Conservation (phyloP, 148 eudicot genomes). For the Diospyros kaki region DNA sequence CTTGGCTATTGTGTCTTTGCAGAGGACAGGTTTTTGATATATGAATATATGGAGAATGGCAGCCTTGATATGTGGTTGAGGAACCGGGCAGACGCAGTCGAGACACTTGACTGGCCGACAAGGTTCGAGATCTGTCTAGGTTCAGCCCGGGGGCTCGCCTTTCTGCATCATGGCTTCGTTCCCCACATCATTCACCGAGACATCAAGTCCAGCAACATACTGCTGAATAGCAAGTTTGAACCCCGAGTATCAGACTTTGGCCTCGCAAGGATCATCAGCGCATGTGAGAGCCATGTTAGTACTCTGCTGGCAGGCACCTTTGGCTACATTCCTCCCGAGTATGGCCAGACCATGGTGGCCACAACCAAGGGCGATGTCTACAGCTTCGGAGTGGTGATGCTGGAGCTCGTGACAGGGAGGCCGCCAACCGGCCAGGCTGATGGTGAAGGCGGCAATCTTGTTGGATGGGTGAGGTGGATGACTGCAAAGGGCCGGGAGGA, state of each 20-base stretch:
- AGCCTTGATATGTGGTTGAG: slow-evolving; percentile 90
- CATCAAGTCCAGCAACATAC: slow-evolving; percentile 87
- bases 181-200: slow-evolving; percentile 95
- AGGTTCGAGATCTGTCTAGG: slow-evolving; percentile 81
- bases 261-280: slow-evolving; percentile 83
- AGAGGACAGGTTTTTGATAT: slow-evolving; percentile 78
- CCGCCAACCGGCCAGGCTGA: slow-evolving; percentile 87
- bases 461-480: slow-evolving; percentile 91
- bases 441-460: slow-evolving; percentile 85
- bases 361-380: slow-evolving; percentile 81
- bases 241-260: slow-evolving; percentile 92
- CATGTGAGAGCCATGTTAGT: slow-evolving; percentile 91
- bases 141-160: slow-evolving; percentile 85
- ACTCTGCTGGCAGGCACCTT: slow-evolving; percentile 83
- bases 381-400: slow-evolving; percentile 93
- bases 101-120: slow-evolving; percentile 85
- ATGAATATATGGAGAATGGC: slow-evolving; percentile 94
- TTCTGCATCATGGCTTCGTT: slow-evolving; percentile 88
- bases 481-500: slow-evolving; percentile 42
- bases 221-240: slow-evolving; percentile 65
- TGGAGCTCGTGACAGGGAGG: slow-evolving; percentile 80
- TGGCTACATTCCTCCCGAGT: slow-evolving; percentile 95
- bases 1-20: slow-evolving; percentile 76
- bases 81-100: slow-evolving; percentile 72
- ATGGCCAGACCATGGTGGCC: slow-evolving; percentile 82